Evolutionary conservation across 2,329 filamentous ascomycete species (phyloP), one percentile per base, ranked within the genome.

Genomic region (Exserohilum turcica): DNA sequence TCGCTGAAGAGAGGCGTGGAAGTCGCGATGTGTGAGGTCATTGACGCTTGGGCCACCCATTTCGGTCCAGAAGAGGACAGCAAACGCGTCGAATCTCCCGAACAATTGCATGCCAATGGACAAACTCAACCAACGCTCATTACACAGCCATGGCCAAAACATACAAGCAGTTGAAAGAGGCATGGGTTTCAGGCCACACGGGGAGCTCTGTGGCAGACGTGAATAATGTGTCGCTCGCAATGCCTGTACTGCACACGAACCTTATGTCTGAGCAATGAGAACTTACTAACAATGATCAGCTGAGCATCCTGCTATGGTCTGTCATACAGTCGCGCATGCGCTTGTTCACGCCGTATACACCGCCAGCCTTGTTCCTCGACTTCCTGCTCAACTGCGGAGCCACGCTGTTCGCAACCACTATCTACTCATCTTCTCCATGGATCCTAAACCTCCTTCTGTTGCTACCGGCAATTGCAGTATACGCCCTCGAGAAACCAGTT

Each of bases 121-220:
- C 50, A 48, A 61, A 59, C 53, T 55, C 45, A 56, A 31, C 27
- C 52, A 33, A 57, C 48, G 35, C 45, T 43, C 38, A 15, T 53
- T 57, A 18, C 15, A 33, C 16, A 15, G 54, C 8, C 43, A 76
- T 75, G 74, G 66, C 63, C 32, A 72, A 73, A 47, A 87, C 82
- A 76, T 96, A 97, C 80, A 99, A 97, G 78, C 85, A 89, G 68
- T 82, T 89, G 64, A 99, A 99, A 79, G 92, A 96, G 80, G 91
- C 91, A 71, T 96, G 96, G 74, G 94, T 99, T 69, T 96, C 93
- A 48, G 90, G 92, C 73, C 85, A 96, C 27, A 87, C 88, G 6
- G 94, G 94, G 35, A 91, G 94, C 54, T 83, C 86, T 28, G 86
- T 96, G 56, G 79, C 82, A 63, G 94, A 99, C 74, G 92, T 99